Base-by-base conservation (phyloP, 192 early-diverging fungal species). In the Cetraspora pellucida region DNA sequence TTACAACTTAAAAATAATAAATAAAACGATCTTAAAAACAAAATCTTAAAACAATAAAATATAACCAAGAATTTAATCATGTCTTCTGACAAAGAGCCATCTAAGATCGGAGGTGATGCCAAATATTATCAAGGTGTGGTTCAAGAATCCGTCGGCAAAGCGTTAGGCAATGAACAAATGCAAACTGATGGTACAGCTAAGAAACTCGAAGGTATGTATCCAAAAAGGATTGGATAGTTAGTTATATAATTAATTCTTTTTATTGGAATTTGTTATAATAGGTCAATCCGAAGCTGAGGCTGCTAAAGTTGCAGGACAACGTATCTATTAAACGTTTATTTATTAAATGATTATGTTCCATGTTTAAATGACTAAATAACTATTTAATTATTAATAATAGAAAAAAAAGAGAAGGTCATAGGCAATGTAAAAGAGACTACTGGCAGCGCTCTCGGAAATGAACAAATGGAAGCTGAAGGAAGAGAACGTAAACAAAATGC, bases 381-480 rank as follows among this genome's bases (percentile, higher is more conserved):
- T n/a, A n/a, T n/a, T n/a, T n/a, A n/a, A n/a, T n/a, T n/a, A n/a
- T n/a, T n/a, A 44, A n/a, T 43, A 27, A 43, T 21, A 47, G 37
- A 43, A n/a, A 43, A 13, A 2, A 69, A 19, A 13, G 37, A 69
- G 4, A 47, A 49, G 0, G n/a, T 27, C 9, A 44, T 23, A 3
- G 66, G 66, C 23, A 14, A 3, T 3, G 6, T 44, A 4, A 69
- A 69, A 45, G 46, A 61, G 27, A 69, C 21, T 14, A 2, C 14
- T 16, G 66, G 66, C 37, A 7, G 14, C 23, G 45, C 44, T 8
- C 0, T 47, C 66, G 66, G 66, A 21, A 44, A 69, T 49, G 30
- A 69, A 47, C 66, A 69, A 37, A 13, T 44, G 37, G 43, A 69
- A 44, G 66, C 44, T n/a, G 37, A 69, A 69, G 66, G 66, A 37